A percentile compares a stretch with the other conserved stretches of the same genome.
phyloP scores from a whole-genome alignment of 2,329 filamentous ascomycete species.

The Raffaelea ambrosiae region DNA sequence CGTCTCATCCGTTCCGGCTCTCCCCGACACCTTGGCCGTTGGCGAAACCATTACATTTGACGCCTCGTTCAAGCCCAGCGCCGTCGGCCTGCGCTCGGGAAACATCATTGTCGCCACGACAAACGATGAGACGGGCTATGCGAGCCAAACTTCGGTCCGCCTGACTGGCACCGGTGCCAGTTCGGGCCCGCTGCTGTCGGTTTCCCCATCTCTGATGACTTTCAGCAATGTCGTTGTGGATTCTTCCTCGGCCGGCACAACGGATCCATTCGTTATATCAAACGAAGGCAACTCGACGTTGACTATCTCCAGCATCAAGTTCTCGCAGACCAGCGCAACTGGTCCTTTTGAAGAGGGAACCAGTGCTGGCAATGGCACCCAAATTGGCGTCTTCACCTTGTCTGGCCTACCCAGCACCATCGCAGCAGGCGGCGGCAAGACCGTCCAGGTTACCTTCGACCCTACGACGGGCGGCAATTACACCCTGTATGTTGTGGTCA shows the following conservation, averaged over 20 bases:
- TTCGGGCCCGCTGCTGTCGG: conserved; percentile 30
- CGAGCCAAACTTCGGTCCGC: conserved; percentile 34
- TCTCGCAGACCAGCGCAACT: conserved; percentile 31
- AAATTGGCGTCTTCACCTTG: conserved; percentile 40
- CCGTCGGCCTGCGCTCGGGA: conserved; percentile 38
- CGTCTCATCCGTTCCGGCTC: conserved; percentile 18
- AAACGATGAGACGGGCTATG: conserved; percentile 36
- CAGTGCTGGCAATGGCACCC: conserved; percentile 20
- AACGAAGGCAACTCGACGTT: conserved; percentile 41
- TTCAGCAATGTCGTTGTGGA: conserved; percentile 42
- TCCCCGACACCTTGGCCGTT: conserved; percentile 22
- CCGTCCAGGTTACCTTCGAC: conserved; percentile 38
- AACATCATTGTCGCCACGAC: conserved; percentile 39
- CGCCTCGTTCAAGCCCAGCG: conserved; percentile 34
- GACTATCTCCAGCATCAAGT: conserved; percentile 33
- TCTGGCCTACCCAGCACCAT: conserved; percentile 35
- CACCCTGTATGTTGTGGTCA: conserved; percentile 37
- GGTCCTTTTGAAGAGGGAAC: conserved; percentile 34
- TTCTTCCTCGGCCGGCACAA: conserved; percentile 22
- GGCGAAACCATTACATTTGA: conserved; percentile 33
- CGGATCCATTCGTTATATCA: conserved; percentile 35
- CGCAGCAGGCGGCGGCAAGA: conserved; percentile 25
- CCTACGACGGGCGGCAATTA: conserved; percentile 37
- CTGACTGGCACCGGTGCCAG: conserved; percentile 42
- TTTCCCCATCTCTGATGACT: conserved; percentile 38